Conservation (phyloP, 2,329 filamentous ascomycete genomes). For the Polychaeton citri region DNA sequence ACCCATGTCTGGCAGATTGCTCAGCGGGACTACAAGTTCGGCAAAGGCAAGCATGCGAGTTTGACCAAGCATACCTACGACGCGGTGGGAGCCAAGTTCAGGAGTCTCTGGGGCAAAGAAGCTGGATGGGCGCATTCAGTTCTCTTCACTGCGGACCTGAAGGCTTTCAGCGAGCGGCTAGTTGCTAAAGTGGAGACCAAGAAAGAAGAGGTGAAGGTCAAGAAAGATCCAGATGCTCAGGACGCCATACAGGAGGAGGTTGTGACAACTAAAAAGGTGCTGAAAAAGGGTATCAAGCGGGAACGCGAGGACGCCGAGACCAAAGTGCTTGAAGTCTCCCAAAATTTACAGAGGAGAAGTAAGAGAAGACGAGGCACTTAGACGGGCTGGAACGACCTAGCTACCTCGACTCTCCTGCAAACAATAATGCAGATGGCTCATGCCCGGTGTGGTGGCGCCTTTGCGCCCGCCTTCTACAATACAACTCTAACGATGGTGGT, state of each 20-base stretch:
- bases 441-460: no score
- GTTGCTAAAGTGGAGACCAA: slow-evolving; percentile 36
- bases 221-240: slow-evolving; percentile 20
- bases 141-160: slow-evolving; percentile 84
- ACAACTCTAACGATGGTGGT: no score
- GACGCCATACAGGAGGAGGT: slow-evolving; percentile 12
- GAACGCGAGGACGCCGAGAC: slow-evolving; percentile 25
- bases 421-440: no score
- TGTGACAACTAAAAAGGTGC: slow-evolving; percentile 18
- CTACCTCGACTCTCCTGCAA: no score
- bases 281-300: slow-evolving; percentile 27
- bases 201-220: slow-evolving; percentile 25
- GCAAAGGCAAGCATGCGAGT: slow-evolving; percentile 67
- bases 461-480: no score
- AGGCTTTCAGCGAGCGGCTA: slow-evolving; percentile 63
- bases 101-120: slow-evolving; percentile 78
- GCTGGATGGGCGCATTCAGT: slow-evolving; percentile 98
- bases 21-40: slow-evolving; percentile 87
- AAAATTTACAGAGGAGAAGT: neutral
- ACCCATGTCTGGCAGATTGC: slow-evolving; percentile 99
- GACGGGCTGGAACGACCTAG: no score
- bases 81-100: slow-evolving; percentile 80
- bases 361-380: no score
- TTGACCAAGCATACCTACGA: slow-evolving; percentile 82
- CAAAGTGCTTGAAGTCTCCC: slow-evolving; percentile 21